A percentile compares a stretch with the other conserved stretches of the same genome.
phyloP scores from a whole-genome alignment of 2,329 filamentous ascomycete genomes.

The Orbilia ellipsospora region DNA sequence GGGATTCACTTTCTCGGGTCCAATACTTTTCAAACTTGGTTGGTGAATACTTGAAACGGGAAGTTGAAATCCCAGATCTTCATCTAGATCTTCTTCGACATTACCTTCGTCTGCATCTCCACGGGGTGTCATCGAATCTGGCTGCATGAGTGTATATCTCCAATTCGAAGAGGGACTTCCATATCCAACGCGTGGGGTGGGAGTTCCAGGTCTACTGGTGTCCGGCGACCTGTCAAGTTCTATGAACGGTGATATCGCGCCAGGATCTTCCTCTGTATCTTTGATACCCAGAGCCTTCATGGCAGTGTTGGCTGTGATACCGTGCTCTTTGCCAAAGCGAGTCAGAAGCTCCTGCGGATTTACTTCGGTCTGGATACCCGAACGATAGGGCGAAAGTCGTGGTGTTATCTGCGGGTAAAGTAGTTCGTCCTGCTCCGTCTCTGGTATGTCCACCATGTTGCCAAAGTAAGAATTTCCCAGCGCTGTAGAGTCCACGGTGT shows the following conservation, averaged over 20 bases:
- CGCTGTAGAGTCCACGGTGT: neutral
- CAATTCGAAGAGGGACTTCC: constrained; percentile 7
- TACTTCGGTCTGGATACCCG: neutral
- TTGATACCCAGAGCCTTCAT: constrained; percentile 29
- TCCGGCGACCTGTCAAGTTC: neutral
- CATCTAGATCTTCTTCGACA: constrained; percentile 22
- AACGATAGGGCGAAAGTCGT: neutral
- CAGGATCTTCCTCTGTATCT: constrained; percentile 19
- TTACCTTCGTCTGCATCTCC: constrained; percentile 31
- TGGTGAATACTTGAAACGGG: constrained; percentile 14
- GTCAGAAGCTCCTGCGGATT: constrained; percentile 17
- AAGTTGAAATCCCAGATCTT: constrained; percentile 8
- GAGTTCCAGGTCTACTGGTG: neutral
- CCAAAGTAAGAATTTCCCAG: neutral
- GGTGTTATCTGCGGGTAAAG: constrained; percentile 1
- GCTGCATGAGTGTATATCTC: constrained; percentile 8
- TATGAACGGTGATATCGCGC: constrained; percentile 12
- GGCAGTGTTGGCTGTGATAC: constrained; percentile 7
- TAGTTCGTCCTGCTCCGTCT: constrained; percentile 34
- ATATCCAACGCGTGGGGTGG: constrained; percentile 2
- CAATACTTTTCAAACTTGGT: neutral
- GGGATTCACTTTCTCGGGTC: constrained; percentile 19
- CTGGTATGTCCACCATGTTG: neutral
- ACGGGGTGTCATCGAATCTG: neutral
- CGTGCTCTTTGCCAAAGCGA: neutral